Base-by-base conservation (phyloP, 2,329 filamentous ascomycete species). In the Sphaerulina populicola region DNA sequence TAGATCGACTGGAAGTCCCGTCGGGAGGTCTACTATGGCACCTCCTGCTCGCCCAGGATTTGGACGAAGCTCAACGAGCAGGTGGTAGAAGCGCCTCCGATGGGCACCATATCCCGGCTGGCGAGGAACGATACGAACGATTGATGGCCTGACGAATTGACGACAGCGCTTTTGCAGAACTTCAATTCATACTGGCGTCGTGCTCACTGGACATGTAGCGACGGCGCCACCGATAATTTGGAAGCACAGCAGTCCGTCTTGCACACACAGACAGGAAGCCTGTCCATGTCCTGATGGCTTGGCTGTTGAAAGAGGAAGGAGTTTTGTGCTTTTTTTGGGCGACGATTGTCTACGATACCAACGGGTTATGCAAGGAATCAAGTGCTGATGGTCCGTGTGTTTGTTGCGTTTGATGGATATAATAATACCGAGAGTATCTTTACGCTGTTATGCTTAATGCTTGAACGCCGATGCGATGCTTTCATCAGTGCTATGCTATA, bases 1-100 rank as follows among this genome's bases (percentile, higher is more conserved):
- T 49, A 60, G 64, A 9, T 58, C 61, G n/a, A 62, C 55, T 31
- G 64, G 64, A 39, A 66, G 63, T 41, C 64, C 64, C 44, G 63
- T 66, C 10, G 61, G 57, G 49, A 57, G 57, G 23, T 53, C 58
- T 31, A 57, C 45, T 15, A 65, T 64, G 62, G 58, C 55, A 14
- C 60, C 62, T 31, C 60, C 62, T 21, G 58, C 63, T 31, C 56
- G 62, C 43, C 64, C 63, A 38, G 55, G 42, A 15, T 38, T 66
- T 38, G 51, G 41, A n/a, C 57, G 64, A 40, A 66, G 62, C 55
- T 55, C 51, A 42, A 64, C 61, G n/a, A 65, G 60, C 50, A 56
- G 63, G 35, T 66, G 63, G 63, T 65, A 62, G 54, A 47, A 45
- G 43, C 48, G 44, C 46, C 46, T 48, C 23, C 46, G 23, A 8